Percentiles rank a stretch among this genome's conserved stretches.
Conservation (phyloP, 768 basidiomycete genomes). For the Dictyophora rubrovolvata region DNA sequence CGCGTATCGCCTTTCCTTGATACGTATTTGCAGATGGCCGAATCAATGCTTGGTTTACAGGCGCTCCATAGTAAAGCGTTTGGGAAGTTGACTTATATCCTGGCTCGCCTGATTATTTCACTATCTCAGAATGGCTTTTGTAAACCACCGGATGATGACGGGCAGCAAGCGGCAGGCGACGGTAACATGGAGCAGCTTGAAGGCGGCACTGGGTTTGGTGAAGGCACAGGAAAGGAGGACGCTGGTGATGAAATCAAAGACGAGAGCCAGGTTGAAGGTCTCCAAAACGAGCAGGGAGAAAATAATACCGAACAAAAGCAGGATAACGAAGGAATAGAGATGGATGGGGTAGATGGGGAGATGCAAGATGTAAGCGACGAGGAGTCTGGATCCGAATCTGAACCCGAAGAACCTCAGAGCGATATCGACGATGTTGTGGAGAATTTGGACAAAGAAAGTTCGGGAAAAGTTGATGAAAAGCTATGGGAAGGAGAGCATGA, state of each 20-base stretch:
- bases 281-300: slow-evolving; percentile 45
- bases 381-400: slow-evolving; percentile 40
- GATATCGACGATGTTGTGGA: slow-evolving; percentile 66
- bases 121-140: slow-evolving; percentile 88
- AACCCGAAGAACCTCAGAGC: slow-evolving; percentile 44
- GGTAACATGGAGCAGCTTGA: slow-evolving; percentile 35
- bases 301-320: slow-evolving; percentile 32
- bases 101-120: slow-evolving; percentile 63
- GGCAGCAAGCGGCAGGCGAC: slow-evolving; percentile 29
- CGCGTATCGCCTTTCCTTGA: slow-evolving; percentile 56
- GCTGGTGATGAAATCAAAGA: slow-evolving; percentile 93
- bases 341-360: slow-evolving; percentile 80
- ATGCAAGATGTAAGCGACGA: slow-evolving; percentile 61
- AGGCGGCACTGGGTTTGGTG: slow-evolving; percentile 80
- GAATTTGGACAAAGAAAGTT: slow-evolving; percentile 74
- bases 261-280: slow-evolving; percentile 92
- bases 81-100: slow-evolving; percentile 76
- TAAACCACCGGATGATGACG: slow-evolving; percentile 67
- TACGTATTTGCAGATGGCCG: slow-evolving; percentile 45
- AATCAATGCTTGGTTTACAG: slow-evolving; percentile 46
- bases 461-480: slow-evolving; percentile 86
- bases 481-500: slow-evolving; percentile 70
- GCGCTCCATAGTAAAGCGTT: slow-evolving; percentile 61
- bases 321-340: slow-evolving; percentile 76
- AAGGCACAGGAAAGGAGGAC: slow-evolving; percentile 76